These are phyloP conservation scores for Aphanomyces euteiches DNA, from an alignment of 352 stramenopile genomes.

Conservation along the genomic window DNA sequence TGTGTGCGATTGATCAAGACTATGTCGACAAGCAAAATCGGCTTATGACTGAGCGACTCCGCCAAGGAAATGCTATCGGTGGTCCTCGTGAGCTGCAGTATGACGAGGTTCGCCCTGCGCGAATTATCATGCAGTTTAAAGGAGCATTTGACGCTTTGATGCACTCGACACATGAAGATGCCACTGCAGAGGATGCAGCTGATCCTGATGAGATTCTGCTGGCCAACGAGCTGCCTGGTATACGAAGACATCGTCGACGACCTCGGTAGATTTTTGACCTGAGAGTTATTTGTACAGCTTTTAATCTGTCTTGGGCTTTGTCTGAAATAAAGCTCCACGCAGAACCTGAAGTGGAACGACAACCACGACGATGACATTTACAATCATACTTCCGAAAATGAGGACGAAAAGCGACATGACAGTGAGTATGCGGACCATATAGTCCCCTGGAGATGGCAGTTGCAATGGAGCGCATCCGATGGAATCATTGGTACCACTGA, in stretches of 20 bases:
- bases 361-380: not conserved
- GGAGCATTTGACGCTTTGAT: not conserved
- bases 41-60: not conserved
- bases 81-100: not conserved
- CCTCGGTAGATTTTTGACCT: not conserved
- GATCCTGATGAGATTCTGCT: not conserved
- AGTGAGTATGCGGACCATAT: not conserved
- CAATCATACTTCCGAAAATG: not conserved
- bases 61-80: not conserved
- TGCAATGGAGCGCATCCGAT: not conserved
- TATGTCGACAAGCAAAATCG: constrained; percentile 9
- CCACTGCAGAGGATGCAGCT: not conserved
- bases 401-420: not conserved
- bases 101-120: too few relatives aligned
- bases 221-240: not conserved
- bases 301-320: constrained; percentile 1
- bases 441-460: not conserved
- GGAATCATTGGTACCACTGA: not conserved
- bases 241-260: not conserved
- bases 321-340: not conserved
- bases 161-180: not conserved
- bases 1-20: constrained; percentile 6
- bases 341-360: not conserved
- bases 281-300: not conserved
- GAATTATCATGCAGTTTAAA: not conserved